phyloP scores from a whole-genome alignment of 176 grass and related monocot species.

The Oryza punctata region DNA sequence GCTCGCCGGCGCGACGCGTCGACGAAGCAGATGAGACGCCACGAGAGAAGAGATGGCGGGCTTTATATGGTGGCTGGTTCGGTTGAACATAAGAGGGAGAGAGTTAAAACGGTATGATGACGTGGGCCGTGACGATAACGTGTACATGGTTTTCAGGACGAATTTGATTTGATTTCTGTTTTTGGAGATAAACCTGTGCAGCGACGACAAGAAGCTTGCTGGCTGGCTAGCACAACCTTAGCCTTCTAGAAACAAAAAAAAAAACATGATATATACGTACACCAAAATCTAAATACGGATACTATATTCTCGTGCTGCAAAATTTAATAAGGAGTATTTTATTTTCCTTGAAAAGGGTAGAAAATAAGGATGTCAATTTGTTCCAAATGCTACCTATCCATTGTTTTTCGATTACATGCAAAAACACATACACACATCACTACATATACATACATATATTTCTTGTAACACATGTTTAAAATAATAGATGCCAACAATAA shows the following conservation, averaged over 20 bases:
- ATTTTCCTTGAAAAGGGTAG: no score
- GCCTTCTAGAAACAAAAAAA: conserved; percentile 31
- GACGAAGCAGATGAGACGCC: background rate
- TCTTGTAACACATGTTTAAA: no score
- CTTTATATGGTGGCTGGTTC: background rate
- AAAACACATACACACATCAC: no score
- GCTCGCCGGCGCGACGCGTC: background rate
- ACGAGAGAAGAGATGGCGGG: background rate
- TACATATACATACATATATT: no score
- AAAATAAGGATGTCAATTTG: no score
- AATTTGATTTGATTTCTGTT: background rate
- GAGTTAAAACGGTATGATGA: background rate
- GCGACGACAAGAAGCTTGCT: conserved; percentile 2
- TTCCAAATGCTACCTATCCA: no score
- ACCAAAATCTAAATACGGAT: no score
- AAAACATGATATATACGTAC: background rate
- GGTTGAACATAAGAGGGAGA: no score
- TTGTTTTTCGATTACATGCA: no score
- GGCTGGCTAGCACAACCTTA: background rate
- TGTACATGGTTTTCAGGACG: background rate
- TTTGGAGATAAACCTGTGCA: conserved; percentile 13
- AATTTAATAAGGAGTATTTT: no score
- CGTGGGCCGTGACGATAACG: conserved; percentile 16
- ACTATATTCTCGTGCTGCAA: no score
- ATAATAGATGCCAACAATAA: no score